Percentiles rank a stretch among this genome's conserved stretches.
phyloP scores from a whole-genome alignment of 371 early-diverging fungal genomes.

The Mucor racemosus region DNA sequence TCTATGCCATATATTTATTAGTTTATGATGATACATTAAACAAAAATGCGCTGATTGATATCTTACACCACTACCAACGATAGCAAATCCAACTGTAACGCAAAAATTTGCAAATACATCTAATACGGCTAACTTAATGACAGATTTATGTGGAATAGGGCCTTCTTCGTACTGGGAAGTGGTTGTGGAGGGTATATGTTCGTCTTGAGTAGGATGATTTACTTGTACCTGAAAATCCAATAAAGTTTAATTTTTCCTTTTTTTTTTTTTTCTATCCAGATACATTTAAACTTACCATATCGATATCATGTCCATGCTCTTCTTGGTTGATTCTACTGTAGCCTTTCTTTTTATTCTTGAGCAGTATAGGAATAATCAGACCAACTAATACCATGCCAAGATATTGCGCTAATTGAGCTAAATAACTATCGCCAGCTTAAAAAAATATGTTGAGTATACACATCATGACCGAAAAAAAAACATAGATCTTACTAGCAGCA shows the following conservation, averaged over 20 bases:
- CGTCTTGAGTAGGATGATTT: not conserved
- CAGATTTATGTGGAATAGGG: constrained; percentile 50
- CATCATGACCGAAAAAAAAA: not conserved
- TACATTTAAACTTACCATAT: constrained; percentile 10
- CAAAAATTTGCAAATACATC: constrained; percentile 75
- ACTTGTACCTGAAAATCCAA: constrained; percentile 11
- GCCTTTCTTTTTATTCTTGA: constrained; percentile 24
- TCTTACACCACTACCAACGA: constrained; percentile 76
- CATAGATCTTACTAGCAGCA: constrained; percentile 60
- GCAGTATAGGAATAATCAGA: constrained; percentile 50
- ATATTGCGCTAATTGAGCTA: constrained; percentile 61
- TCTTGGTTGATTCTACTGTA: constrained; percentile 21
- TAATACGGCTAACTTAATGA: constrained; percentile 59
- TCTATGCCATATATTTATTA: constrained; percentile 34
- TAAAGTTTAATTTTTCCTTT: constrained; percentile 2
- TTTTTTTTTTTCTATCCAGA: too few species aligned
- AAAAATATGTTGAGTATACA: constrained; percentile 3
- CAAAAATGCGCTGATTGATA: not conserved
- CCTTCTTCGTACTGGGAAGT: constrained; percentile 26
- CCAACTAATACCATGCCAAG: constrained; percentile 67
- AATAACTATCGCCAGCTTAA: constrained; percentile 56
- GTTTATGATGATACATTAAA: not conserved
- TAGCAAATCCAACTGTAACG: constrained; percentile 74
- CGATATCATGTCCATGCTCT: constrained; percentile 2
- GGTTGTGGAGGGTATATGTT: not conserved